Conservation (phyloP, 306 rosid genomes). For the Fragaria vesca region DNA sequence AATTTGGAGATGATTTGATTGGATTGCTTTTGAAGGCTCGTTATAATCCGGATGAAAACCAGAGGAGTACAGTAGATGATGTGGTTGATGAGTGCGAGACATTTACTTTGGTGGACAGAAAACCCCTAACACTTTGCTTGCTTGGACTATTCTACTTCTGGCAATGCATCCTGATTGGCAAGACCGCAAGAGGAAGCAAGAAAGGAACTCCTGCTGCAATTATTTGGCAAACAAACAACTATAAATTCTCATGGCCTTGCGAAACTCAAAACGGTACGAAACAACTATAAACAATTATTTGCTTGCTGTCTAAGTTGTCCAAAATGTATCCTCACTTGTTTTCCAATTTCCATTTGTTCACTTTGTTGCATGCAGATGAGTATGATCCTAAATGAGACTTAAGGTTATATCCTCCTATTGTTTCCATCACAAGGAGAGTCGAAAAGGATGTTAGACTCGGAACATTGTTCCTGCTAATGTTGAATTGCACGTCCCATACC, state of each 20-base stretch:
- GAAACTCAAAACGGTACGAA: not conserved
- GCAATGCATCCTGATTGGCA: not conserved
- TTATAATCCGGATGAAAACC: not conserved
- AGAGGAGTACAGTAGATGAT: not conserved
- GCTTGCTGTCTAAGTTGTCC: not conserved
- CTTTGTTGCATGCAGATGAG: not conserved
- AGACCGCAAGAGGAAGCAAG: constrained; percentile 4
- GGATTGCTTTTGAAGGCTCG: not conserved
- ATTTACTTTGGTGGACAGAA: not conserved
- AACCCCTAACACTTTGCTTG: not conserved
- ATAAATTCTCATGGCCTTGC: not conserved
- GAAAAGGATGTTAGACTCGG: constrained; percentile 1
- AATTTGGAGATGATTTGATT: not conserved
- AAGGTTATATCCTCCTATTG: constrained; percentile 1
- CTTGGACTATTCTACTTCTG: not conserved
- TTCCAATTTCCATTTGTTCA: not conserved
- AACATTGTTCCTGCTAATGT: constrained; percentile 1
- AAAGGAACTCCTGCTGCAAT: not conserved
- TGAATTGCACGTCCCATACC: not conserved
- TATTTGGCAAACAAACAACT: not conserved
- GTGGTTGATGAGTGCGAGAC: not conserved
- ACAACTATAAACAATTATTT: no score
- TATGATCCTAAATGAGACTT: not conserved
- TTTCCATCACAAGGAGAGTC: not conserved
- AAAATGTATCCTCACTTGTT: not conserved